A percentile compares a stretch with the other conserved stretches of the same genome.
These are phyloP conservation scores for Jackrogersella multiformis DNA, from an alignment of 495 filamentous ascomycete species.

Conservation along the genomic window DNA sequence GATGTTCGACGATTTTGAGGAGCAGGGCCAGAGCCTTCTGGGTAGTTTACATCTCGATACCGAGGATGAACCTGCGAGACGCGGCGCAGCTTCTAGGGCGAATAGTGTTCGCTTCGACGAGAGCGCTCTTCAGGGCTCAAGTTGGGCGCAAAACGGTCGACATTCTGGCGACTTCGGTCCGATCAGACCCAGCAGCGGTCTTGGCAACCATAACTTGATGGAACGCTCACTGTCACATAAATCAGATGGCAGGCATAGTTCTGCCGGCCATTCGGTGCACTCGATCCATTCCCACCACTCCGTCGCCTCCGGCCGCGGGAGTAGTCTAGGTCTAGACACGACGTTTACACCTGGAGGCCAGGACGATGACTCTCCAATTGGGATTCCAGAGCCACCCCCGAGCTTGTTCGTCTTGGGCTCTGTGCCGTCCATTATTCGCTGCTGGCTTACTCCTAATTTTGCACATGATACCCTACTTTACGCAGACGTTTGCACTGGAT, in stretches of 20 bases:
- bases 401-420: slow-evolving; percentile 84
- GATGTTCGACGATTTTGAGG: slow-evolving; percentile 80
- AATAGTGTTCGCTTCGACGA: slow-evolving; percentile 99
- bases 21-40: slow-evolving; percentile 74
- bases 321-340: slow-evolving; percentile 82
- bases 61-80: slow-evolving; percentile 85
- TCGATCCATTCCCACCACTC: slow-evolving; percentile 64
- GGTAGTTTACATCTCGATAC: slow-evolving; percentile 81
- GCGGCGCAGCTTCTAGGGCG: slow-evolving; percentile 85
- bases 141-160: slow-evolving; percentile 83
- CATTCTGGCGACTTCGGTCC: slow-evolving; percentile 83
- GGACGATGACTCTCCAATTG: slow-evolving; percentile 70
- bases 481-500: slow-evolving; percentile 90
- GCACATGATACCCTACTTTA: slow-evolving; percentile 88
- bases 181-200: slow-evolving; percentile 77
- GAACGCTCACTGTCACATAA: slow-evolving; percentile 93
- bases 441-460: slow-evolving; percentile 89
- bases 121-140: slow-evolving; percentile 85
- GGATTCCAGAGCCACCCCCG: slow-evolving; percentile 76
- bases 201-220: slow-evolving; percentile 84
- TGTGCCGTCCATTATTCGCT: slow-evolving; percentile 92
- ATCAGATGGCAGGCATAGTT: slow-evolving; percentile 95
- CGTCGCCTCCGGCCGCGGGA: slow-evolving; percentile 75
- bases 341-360: slow-evolving; percentile 71
- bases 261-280: slow-evolving; percentile 82